Evolutionary conservation across 805 yeast species (phyloP), one percentile per base, ranked within the genome.

Genomic region (Candida boidinii): DNA sequence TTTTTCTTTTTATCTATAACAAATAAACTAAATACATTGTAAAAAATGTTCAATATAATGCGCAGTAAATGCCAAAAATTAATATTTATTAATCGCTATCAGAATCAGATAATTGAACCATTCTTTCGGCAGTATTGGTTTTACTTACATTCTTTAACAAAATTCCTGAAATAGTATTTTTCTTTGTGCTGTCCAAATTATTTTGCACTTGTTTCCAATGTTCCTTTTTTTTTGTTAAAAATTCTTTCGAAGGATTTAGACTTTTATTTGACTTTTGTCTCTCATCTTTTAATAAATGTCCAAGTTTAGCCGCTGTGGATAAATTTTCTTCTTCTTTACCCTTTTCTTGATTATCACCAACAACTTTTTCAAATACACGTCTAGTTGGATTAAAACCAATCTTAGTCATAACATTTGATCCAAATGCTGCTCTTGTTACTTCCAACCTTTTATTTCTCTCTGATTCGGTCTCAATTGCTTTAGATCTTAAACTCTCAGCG

Each of bases 311-410:
- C 11, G 20, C 20, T 7, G 17, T 11, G 15, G 34, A 17, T 16
- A 38, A 34, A 11, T 17, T 28, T n/a, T 26, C 34, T 15, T 22
- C 26, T 4, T 24, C 20, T 17, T 26, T 17, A 17, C n/a, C 28
- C 12, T 23, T 11, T 3, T 24, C 19, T 12, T 24, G n/a, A 16
- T 15, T 17, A 4, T 15, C 12, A 5, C 4, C n/a, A 12, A n/a
- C n/a, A n/a, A n/a, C n/a, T 28, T 27, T 38, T 14, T 46, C 41
- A 26, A 41, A 53, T 22, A 53, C 26, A 12, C 48, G 30, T 23
- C 38, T 37, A 0, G 57, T 51, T 3, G 58, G 58, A 38, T 53
- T 38, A 32, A 53, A 53, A 3, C 58, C 58, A 17, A 53, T 52
- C 17, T 41, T 45, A 21, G 36, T 43, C 43, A 49, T 33, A 5